Evolutionary conservation across 495 filamentous ascomycete genomes (phyloP).

Genomic region (Penicillium canariense): DNA sequence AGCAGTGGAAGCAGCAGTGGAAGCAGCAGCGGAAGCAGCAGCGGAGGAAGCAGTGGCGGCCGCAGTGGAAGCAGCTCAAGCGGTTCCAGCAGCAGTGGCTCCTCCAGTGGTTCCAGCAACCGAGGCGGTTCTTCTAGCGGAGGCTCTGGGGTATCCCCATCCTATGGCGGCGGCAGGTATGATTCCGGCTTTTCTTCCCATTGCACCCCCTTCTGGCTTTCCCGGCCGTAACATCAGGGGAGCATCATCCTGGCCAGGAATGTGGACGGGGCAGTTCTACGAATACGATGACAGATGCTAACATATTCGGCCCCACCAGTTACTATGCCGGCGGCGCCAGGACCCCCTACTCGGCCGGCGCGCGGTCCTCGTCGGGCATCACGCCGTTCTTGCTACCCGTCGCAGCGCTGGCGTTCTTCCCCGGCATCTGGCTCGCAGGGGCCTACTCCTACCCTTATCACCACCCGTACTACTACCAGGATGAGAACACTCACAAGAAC

Average conservation of each 20-base stretch:
- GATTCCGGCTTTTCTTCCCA: not conserved
- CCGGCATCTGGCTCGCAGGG: slow-evolving; percentile 56
- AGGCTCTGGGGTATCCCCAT: slow-evolving; percentile 12
- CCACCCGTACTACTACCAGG: slow-evolving; percentile 56
- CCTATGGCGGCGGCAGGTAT: slow-evolving; percentile 23
- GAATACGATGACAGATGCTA: not conserved
- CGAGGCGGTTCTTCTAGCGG: slow-evolving; percentile 60
- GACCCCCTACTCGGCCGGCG: slow-evolving; percentile 66
- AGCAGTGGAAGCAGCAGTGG: not conserved
- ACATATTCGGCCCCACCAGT: slow-evolving; percentile 58
- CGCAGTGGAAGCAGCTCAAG: slow-evolving; percentile 25
- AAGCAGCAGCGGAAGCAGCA: slow-evolving; percentile 4
- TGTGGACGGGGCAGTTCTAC: not conserved
- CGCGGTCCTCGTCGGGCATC: slow-evolving; percentile 54
- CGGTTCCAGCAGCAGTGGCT: slow-evolving; percentile 15
- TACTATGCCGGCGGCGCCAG: slow-evolving; percentile 79
- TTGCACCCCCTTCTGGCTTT: not conserved
- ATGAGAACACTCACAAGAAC: slow-evolving; percentile 49
- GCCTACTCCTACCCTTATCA: slow-evolving; percentile 65
- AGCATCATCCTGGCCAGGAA: not conserved
- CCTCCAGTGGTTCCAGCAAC: slow-evolving; percentile 36
- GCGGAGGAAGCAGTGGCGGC: slow-evolving; percentile 28
- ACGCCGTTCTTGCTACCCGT: slow-evolving; percentile 56
- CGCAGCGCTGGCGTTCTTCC: slow-evolving; percentile 56
- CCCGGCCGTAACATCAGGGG: not conserved